Conservation (phyloP, 768 basidiomycete genomes). For the Mycena metata region DNA sequence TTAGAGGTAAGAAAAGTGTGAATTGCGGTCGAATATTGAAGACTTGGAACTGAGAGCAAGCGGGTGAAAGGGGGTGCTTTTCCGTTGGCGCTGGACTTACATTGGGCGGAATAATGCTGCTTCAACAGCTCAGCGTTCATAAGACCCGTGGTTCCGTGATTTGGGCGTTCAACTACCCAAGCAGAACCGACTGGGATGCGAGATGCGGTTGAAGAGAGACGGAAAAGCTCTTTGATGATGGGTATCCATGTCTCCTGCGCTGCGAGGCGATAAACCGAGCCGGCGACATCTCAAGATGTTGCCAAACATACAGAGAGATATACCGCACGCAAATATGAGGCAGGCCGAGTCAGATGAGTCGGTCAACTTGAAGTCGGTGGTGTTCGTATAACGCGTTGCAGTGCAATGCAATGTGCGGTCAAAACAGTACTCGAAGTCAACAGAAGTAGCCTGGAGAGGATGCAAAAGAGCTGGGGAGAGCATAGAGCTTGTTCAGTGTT, state of each 20-base stretch:
- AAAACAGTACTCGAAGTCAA: slow-evolving; percentile 22
- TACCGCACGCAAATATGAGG: slow-evolving; percentile 18
- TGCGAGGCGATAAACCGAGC: neutral
- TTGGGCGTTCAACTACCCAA: slow-evolving; percentile 33
- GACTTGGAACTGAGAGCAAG: slow-evolving; percentile 19
- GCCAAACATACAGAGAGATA: slow-evolving; percentile 24
- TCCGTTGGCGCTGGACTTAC: neutral
- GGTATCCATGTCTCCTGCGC: slow-evolving; percentile 34
- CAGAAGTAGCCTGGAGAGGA: slow-evolving; percentile 20
- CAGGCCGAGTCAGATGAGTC: neutral
- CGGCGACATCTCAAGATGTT: no score
- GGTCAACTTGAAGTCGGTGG: neutral
- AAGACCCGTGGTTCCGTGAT: slow-evolving; percentile 25
- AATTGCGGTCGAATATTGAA: slow-evolving; percentile 32
- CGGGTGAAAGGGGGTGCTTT: neutral
- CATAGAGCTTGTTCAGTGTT: neutral
- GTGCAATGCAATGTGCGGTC: slow-evolving; percentile 24
- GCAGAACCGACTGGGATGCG: slow-evolving; percentile 6
- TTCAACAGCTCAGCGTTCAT: slow-evolving; percentile 26
- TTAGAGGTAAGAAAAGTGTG: slow-evolving; percentile 35
- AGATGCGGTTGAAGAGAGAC: neutral
- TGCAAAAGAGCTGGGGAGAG: slow-evolving; percentile 16
- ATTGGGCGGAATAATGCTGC: slow-evolving; percentile 26
- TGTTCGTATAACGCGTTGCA: slow-evolving; percentile 13
- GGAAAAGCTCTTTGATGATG: slow-evolving; percentile 25